A percentile compares a stretch with the other conserved stretches of the same genome.
Evolutionary conservation across 116 monocot genomes (phyloP).

Genomic region (Posidonia oceanica): DNA sequence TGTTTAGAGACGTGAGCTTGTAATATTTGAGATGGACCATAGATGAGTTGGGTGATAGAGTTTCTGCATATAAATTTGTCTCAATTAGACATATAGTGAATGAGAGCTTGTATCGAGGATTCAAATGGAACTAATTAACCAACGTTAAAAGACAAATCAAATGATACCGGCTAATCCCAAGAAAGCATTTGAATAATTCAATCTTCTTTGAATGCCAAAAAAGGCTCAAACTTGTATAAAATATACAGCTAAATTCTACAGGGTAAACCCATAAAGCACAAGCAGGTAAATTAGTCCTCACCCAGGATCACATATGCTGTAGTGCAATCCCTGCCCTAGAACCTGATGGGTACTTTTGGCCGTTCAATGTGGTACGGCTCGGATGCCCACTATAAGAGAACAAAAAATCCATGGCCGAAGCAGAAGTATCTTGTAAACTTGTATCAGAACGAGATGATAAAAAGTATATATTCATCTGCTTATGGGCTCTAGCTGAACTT

Average conservation of each 20-base stretch:
- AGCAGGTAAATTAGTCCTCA: not conserved
- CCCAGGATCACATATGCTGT: not conserved
- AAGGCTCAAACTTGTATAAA: not conserved
- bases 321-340: not conserved
- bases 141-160: too few relatives aligned
- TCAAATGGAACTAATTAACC: too few relatives aligned
- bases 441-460: constrained; percentile 1
- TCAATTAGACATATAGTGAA: too few relatives aligned
- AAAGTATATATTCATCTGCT: constrained; percentile 35
- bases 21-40: too few relatives aligned
- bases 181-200: not conserved
- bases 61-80: too few relatives aligned
- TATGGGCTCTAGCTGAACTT: constrained; percentile 84
- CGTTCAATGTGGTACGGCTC: not conserved
- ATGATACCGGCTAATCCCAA: not conserved
- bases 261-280: not conserved
- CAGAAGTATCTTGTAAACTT: not conserved
- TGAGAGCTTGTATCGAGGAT: too few relatives aligned
- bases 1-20: too few relatives aligned
- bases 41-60: too few relatives aligned
- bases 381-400: not conserved
- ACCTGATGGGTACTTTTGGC: not conserved
- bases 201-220: constrained; percentile 2
- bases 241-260: constrained; percentile 1
- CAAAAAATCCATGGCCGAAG: constrained; percentile 6